A percentile compares a stretch with the other conserved stretches of the same genome.
Conservation (phyloP, 148 eudicot genomes). For the Amaranthus cruentus region DNA sequence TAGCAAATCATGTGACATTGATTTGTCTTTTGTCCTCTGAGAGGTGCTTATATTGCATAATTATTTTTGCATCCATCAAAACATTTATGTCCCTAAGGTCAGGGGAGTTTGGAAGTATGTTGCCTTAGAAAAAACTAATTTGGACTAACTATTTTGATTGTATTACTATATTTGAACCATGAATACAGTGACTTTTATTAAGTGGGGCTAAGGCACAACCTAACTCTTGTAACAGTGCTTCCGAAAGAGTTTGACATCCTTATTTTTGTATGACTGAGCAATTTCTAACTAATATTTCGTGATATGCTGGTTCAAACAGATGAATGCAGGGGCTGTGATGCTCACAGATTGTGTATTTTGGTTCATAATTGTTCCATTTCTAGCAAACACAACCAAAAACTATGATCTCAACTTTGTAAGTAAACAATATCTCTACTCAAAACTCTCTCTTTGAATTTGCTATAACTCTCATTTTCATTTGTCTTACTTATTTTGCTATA, state of each 20-base stretch:
- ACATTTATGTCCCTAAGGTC: no score
- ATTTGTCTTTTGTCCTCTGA: not conserved
- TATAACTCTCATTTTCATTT: not conserved
- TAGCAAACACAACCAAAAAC: slow-evolving; percentile 49
- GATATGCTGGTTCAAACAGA: slow-evolving; percentile 25
- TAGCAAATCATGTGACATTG: no score
- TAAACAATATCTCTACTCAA: slow-evolving; percentile 3
- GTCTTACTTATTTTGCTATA: not conserved
- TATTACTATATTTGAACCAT: not conserved
- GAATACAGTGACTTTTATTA: no score
- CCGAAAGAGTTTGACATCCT: no score
- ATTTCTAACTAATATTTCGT: not conserved
- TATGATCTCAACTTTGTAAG: slow-evolving; percentile 76
- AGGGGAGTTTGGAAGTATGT: no score
- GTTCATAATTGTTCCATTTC: slow-evolving; percentile 74
- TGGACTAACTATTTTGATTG: no score
- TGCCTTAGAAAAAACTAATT: no score
- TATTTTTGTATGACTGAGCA: not conserved
- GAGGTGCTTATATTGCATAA: not conserved
- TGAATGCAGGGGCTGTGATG: slow-evolving; percentile 94
- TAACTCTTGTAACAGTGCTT: no score
- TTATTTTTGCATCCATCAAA: not conserved
- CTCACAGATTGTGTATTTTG: slow-evolving; percentile 83
- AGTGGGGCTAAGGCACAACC: no score
- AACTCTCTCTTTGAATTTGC: not conserved